Percentiles rank a stretch among this genome's conserved stretches.
These are phyloP conservation scores for Myrmaecium sp. DNA, from an alignment of 2,329 filamentous ascomycete species.

Conservation along the genomic window DNA sequence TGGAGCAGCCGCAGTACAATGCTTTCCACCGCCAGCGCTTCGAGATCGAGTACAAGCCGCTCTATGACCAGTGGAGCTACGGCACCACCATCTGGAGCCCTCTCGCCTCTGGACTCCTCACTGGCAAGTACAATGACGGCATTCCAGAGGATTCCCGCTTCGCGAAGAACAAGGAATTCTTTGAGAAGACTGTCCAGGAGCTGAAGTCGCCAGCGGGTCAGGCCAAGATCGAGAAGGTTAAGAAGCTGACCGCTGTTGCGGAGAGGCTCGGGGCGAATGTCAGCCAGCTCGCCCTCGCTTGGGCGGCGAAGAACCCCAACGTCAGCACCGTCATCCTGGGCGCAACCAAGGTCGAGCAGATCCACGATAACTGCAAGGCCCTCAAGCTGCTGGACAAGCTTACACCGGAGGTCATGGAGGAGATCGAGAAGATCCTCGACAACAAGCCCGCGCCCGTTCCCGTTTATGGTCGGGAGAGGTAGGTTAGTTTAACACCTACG, in stretches of 20 bases:
- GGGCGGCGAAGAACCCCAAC: conserved; percentile 41
- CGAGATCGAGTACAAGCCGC: conserved; percentile 42
- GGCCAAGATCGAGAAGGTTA: conserved; percentile 41
- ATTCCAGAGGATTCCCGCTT: conserved; percentile 45
- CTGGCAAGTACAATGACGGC: conserved; percentile 48
- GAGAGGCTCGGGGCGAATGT: conserved; percentile 31
- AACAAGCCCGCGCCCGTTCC: conserved; percentile 19
- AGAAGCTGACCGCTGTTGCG: conserved; percentile 33
- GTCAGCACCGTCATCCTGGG: conserved; percentile 41
- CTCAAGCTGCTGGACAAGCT: conserved; percentile 24
- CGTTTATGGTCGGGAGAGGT: conserved; percentile 7
- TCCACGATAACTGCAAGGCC: conserved; percentile 32
- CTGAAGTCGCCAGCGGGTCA: conserved; percentile 33
- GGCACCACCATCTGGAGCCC: conserved; percentile 41
- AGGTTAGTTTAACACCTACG: too few relatives aligned
- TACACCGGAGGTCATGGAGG: conserved; percentile 21
- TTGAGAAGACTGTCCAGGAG: conserved; percentile 37
- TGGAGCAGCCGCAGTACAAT: conserved; percentile 42
- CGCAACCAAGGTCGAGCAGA: conserved; percentile 31
- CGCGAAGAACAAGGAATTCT: conserved; percentile 39
- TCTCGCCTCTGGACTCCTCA: conserved; percentile 39
- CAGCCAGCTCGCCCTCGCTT: conserved; percentile 40
- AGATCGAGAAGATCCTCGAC: conserved; percentile 21
- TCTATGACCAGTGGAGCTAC: conserved; percentile 40
- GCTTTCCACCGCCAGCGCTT: conserved; percentile 44